Conservation (phyloP, 2,329 filamentous ascomycete genomes). For the Monosporascus sp. region DNA sequence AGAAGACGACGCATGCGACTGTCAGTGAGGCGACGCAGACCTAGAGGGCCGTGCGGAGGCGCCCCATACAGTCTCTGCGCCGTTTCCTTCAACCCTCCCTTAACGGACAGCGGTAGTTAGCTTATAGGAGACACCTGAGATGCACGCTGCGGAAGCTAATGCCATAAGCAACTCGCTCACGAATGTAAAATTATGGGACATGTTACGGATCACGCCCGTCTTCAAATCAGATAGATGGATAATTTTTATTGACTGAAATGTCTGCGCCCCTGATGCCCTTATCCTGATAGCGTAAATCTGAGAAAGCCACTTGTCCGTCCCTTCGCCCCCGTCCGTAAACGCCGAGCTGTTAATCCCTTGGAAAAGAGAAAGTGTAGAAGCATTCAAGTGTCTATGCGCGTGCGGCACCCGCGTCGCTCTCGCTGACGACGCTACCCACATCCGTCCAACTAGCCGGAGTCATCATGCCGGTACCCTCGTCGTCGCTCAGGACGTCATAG, state of each 20-base stretch:
- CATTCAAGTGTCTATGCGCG: constrained; percentile 22
- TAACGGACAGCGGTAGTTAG: too few species aligned
- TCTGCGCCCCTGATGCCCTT: too few species aligned
- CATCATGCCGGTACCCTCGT: constrained; percentile 43
- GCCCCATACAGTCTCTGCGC: not conserved
- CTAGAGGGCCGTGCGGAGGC: not conserved
- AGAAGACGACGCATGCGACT: not conserved
- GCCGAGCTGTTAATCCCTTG: not conserved
- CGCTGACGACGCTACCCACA: constrained; percentile 57
- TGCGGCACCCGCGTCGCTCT: constrained; percentile 40
- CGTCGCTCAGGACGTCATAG: constrained; percentile 55
- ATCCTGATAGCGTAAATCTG: too few species aligned
- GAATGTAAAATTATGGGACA: too few species aligned
- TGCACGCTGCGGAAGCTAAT: too few species aligned
- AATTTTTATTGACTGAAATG: too few species aligned
- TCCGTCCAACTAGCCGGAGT: constrained; percentile 63
- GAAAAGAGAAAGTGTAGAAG: constrained; percentile 3
- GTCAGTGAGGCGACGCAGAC: constrained; percentile 13
- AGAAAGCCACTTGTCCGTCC: not conserved
- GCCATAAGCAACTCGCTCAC: too few species aligned
- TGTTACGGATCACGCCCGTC: too few species aligned
- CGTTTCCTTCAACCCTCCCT: too few species aligned
- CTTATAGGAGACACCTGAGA: too few species aligned
- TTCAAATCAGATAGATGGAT: too few species aligned
- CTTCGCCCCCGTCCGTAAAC: not conserved